Conservation (phyloP, 257 asterid species). For the Marsdenia floribunda region DNA sequence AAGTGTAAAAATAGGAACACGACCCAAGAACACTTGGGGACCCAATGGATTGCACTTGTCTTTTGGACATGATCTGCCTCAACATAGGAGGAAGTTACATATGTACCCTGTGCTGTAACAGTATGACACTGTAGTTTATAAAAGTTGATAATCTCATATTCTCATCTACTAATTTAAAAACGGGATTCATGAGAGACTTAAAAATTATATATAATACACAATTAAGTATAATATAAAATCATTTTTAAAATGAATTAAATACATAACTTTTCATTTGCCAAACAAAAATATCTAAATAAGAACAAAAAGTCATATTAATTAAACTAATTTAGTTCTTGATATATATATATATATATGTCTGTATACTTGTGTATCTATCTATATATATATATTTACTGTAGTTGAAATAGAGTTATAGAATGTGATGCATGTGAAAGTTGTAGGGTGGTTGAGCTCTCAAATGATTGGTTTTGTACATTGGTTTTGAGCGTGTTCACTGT, state of each 20-base stretch:
- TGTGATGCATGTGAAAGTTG: constrained; percentile 51
- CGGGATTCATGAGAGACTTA: too few species aligned
- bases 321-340: neutral
- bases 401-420: constrained; percentile 23
- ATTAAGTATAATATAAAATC: too few species aligned
- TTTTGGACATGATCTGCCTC: constrained; percentile 30
- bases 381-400: neutral
- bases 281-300: too few species aligned
- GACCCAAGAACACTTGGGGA: constrained; percentile 56
- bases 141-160: neutral
- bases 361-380: too few species aligned
- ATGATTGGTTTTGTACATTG: constrained; percentile 41
- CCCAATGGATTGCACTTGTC: constrained; percentile 59
- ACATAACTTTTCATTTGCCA: too few species aligned
- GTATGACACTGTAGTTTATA: neutral
- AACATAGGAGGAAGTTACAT: constrained; percentile 11
- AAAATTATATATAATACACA: too few species aligned
- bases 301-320: too few species aligned
- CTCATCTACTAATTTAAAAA: neutral
- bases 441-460: constrained; percentile 60
- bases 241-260: too few species aligned
- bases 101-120: neutral
- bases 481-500: constrained; percentile 21
- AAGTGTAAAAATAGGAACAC: constrained; percentile 43
- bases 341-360: neutral